phyloP scores from a whole-genome alignment of 768 basidiomycete genomes.

The Rhizopogon vinicolor region DNA sequence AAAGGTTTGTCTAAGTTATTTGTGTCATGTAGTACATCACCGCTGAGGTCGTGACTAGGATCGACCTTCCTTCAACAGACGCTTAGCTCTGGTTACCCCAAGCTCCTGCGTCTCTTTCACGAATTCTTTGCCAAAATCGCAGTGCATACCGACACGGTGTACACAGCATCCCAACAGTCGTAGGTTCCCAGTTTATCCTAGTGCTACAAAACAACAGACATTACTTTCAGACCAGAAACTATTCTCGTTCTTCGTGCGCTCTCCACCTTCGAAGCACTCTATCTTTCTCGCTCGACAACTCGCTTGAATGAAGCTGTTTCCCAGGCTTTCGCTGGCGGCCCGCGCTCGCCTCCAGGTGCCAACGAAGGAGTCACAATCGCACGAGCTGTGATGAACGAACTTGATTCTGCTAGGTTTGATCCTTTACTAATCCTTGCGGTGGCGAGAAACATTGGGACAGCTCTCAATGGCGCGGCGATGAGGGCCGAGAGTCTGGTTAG shows the following conservation, averaged over 20 bases:
- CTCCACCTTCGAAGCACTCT: conserved; percentile 81
- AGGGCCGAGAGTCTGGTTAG: conserved; percentile 70
- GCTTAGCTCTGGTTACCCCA: conserved; percentile 81
- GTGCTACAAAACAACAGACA: not conserved
- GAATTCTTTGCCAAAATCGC: conserved; percentile 96
- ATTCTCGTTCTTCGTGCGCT: conserved; percentile 82
- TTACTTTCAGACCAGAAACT: conserved; percentile 74
- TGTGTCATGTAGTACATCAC: not conserved
- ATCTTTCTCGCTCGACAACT: conserved; percentile 78
- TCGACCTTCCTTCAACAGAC: conserved; percentile 92
- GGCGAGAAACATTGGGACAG: conserved; percentile 64
- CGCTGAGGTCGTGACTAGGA: conserved; percentile 36
- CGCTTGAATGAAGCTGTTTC: conserved; percentile 80
- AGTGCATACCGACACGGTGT: conserved; percentile 92
- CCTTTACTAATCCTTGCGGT: conserved; percentile 79
- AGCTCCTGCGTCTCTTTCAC: conserved; percentile 86
- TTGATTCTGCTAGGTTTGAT: conserved; percentile 91
- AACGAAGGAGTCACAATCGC: conserved; percentile 76
- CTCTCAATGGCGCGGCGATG: conserved; percentile 63
- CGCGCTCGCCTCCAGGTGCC: conserved; percentile 64
- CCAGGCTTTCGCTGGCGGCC: conserved; percentile 70
- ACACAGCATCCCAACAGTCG: conserved; percentile 84
- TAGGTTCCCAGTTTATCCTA: conserved; percentile 22
- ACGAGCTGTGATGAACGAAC: conserved; percentile 80
- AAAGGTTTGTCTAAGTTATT: conserved; percentile 48